A percentile compares a stretch with the other conserved stretches of the same genome.
phyloP scores from a whole-genome alignment of 495 filamentous ascomycete species.

The Paragyromitra xinjiangensis region DNA sequence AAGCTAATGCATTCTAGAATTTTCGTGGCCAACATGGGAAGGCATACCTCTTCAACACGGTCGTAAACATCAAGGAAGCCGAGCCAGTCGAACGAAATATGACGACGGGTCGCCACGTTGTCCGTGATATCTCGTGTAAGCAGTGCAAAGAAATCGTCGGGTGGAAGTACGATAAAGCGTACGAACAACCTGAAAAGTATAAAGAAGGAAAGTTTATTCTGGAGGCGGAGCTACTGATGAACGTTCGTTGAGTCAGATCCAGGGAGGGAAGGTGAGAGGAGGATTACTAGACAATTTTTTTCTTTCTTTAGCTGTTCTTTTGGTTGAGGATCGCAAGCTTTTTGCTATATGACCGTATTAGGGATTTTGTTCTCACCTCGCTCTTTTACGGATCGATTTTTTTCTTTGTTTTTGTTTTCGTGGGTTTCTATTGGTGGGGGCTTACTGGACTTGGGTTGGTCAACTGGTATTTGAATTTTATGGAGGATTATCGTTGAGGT shows the following conservation, averaged over 20 bases:
- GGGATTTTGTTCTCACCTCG: constrained; percentile 20
- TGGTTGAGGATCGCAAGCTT: background rate
- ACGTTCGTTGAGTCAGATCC: constrained; percentile 44
- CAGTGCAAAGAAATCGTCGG: constrained; percentile 92
- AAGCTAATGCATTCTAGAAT: constrained; percentile 67
- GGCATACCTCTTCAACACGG: constrained; percentile 92
- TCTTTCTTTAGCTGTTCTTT: constrained; percentile 6
- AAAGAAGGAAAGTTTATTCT: constrained; percentile 99
- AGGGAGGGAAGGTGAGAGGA: background rate
- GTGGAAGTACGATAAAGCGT: constrained; percentile 99
- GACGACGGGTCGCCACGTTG: constrained; percentile 96
- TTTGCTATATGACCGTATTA: background rate
- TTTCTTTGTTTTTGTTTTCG: constrained; percentile 28
- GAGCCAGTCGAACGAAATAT: constrained; percentile 93
- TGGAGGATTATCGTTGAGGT: constrained; percentile 18
- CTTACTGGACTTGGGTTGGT: constrained; percentile 35
- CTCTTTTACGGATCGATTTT: constrained; percentile 33
- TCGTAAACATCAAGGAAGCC: constrained; percentile 85
- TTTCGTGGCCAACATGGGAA: constrained; percentile 99
- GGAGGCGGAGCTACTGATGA: constrained; percentile 81
- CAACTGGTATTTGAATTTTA: constrained; percentile 22
- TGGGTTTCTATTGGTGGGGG: constrained; percentile 31
- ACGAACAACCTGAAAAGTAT: constrained; percentile 90
- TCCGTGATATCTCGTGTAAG: constrained; percentile 87
- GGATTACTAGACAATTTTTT: constrained; percentile 28